Conservation (phyloP, 306 rosid genomes). For the Cicer cuneatum region DNA sequence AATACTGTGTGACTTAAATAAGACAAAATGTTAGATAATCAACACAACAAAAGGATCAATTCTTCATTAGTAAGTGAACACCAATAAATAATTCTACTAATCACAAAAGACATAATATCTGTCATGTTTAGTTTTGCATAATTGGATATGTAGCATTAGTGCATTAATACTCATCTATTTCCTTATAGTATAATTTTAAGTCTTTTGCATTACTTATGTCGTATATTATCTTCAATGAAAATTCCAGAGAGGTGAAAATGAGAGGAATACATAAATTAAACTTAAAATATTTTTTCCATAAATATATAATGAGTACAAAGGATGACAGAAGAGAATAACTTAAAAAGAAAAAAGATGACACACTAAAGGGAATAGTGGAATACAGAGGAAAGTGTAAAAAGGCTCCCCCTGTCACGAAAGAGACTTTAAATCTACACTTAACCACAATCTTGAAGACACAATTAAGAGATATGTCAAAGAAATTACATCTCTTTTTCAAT, state of each 20-base stretch:
- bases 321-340: conserved; percentile 42
- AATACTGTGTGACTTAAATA: conserved; percentile 22
- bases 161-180: neutral
- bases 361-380: conserved; percentile 36
- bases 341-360: conserved; percentile 41
- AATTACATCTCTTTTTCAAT: neutral
- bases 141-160: neutral
- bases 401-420: conserved; percentile 49
- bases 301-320: conserved; percentile 43
- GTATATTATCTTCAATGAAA: neutral
- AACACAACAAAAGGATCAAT: conserved; percentile 9
- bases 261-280: neutral
- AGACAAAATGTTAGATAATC: neutral
- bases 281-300: conserved; percentile 32
- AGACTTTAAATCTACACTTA: conserved; percentile 48
- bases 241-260: neutral
- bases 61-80: neutral
- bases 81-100: neutral
- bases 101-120: neutral
- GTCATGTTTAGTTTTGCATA: neutral
- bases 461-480: conserved; percentile 35
- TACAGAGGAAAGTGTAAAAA: conserved; percentile 56
- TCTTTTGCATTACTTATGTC: neutral
- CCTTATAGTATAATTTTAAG: neutral
- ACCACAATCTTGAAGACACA: conserved; percentile 46